These are phyloP conservation scores for Fusarium caatingaense DNA, from an alignment of 2,329 filamentous ascomycete genomes.

Conservation along the genomic window DNA sequence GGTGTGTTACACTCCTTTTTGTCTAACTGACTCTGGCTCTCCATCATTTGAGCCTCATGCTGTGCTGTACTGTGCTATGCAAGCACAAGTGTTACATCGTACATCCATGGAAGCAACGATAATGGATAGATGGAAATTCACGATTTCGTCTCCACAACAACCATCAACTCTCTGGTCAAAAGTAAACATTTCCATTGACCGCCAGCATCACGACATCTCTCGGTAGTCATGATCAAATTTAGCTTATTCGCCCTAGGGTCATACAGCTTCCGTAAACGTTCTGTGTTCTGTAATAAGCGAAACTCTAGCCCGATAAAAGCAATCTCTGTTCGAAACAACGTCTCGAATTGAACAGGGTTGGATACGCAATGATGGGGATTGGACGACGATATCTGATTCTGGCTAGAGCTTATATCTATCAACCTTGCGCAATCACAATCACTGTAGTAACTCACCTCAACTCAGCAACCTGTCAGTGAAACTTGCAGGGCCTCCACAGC, in stretches of 20 bases:
- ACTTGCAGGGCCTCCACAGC: slow-evolving; percentile 17
- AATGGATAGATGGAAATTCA: slow-evolving; percentile 4
- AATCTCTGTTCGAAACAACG: slow-evolving; percentile 21
- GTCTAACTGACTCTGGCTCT: background rate
- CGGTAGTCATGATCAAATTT: slow-evolving; percentile 6
- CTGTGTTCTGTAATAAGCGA: slow-evolving; percentile 2
- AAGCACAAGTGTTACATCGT: background rate
- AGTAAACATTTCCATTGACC: slow-evolving; percentile 7
- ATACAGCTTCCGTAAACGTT: slow-evolving; percentile 9
- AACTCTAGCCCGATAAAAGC: slow-evolving; percentile 10
- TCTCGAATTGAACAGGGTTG: slow-evolving; percentile 3
- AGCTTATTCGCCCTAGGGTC: slow-evolving; percentile 13
- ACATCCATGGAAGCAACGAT: background rate
- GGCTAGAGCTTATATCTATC: slow-evolving; percentile 1
- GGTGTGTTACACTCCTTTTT: background rate
- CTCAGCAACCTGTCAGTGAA: slow-evolving; percentile 31
- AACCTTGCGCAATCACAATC: slow-evolving; percentile 11
- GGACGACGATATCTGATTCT: background rate
- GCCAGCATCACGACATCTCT: background rate
- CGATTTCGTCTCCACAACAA: background rate
- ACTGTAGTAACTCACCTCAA: slow-evolving; percentile 20
- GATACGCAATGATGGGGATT: slow-evolving; percentile 13
- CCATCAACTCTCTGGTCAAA: background rate
- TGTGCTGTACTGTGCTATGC: background rate
- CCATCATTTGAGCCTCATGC: slow-evolving; percentile 7